Conservation (phyloP, 1,284 basidiomycete genomes). For the Ceratobasidium papillatum region DNA sequence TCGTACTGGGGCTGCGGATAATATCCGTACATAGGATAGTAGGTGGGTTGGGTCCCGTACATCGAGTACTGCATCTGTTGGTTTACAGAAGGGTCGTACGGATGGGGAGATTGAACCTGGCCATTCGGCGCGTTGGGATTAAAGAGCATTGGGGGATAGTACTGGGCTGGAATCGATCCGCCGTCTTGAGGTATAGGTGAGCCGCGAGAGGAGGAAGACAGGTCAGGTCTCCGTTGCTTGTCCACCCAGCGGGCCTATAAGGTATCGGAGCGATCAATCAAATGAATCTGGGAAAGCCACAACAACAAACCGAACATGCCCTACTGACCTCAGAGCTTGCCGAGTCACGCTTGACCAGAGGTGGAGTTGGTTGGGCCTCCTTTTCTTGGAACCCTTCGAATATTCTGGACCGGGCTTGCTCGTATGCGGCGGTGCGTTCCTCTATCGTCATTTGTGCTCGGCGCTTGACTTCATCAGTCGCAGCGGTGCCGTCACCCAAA, state of each 20-base stretch:
- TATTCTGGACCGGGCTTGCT: slow-evolving; percentile 80
- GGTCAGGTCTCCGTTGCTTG: slow-evolving; percentile 58
- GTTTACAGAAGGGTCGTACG: slow-evolving; percentile 6
- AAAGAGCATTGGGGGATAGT: slow-evolving; percentile 29
- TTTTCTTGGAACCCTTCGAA: slow-evolving; percentile 83
- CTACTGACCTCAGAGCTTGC: slow-evolving; percentile 66
- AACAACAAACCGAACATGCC: slow-evolving; percentile 48
- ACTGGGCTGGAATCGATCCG: slow-evolving; percentile 17
- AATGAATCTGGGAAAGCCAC: background rate
- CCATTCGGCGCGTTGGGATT: slow-evolving; percentile 33
- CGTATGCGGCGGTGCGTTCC: slow-evolving; percentile 83
- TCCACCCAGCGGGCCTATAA: slow-evolving; percentile 44
- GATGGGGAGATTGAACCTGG: slow-evolving; percentile 7
- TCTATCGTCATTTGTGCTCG: slow-evolving; percentile 73
- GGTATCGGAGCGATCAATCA: slow-evolving; percentile 14
- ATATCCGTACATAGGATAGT: slow-evolving; percentile 33
- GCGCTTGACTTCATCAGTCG: slow-evolving; percentile 36
- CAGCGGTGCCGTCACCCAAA: slow-evolving; percentile 33
- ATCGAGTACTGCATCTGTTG: slow-evolving; percentile 34
- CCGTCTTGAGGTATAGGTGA: slow-evolving; percentile 35
- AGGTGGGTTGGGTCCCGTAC: slow-evolving; percentile 32
- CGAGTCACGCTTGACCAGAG: slow-evolving; percentile 59
- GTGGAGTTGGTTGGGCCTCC: slow-evolving; percentile 76
- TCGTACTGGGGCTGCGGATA: slow-evolving; percentile 35
- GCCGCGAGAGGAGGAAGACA: slow-evolving; percentile 32